phyloP scores from a whole-genome alignment of 1,284 basidiomycete species.

The Pseudozyma sp. region DNA sequence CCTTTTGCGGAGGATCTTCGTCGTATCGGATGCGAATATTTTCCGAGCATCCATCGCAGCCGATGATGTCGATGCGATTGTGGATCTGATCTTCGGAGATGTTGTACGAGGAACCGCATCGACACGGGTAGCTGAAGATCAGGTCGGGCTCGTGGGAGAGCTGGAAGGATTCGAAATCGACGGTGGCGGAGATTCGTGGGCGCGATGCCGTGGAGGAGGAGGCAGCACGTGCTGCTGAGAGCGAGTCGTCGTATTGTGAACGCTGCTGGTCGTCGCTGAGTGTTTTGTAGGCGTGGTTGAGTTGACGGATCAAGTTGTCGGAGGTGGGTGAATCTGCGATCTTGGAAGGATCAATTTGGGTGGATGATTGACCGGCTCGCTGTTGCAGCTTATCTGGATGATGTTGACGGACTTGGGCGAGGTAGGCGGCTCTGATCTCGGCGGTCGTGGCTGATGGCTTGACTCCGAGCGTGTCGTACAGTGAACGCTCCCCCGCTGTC shows the following conservation, averaged over 20 bases:
- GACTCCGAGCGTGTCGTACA: constrained; percentile 30
- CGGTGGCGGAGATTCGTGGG: constrained; percentile 27
- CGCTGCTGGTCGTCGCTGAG: constrained; percentile 33
- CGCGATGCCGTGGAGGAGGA: constrained; percentile 3
- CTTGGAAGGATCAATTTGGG: not conserved
- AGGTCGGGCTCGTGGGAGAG: constrained; percentile 5
- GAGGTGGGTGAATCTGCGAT: constrained; percentile 16
- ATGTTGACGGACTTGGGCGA: constrained; percentile 33
- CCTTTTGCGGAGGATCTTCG: not conserved
- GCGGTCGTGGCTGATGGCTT: constrained; percentile 19
- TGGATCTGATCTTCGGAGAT: constrained; percentile 28
- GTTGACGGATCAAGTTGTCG: constrained; percentile 29
- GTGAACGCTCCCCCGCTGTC: not conserved
- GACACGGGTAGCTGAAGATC: constrained; percentile 31
- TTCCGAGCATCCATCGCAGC: constrained; percentile 46
- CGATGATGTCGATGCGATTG: constrained; percentile 23
- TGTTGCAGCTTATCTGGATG: constrained; percentile 53
- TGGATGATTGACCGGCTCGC: not conserved
- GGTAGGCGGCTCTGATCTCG: constrained; percentile 45
- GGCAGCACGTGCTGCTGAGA: constrained; percentile 13
- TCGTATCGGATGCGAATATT: constrained; percentile 38
- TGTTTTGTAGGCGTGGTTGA: constrained; percentile 40
- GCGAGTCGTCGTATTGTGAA: constrained; percentile 23
- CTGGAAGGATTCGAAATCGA: constrained; percentile 42
- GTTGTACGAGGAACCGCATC: constrained; percentile 31